Evolutionary conservation across 306 rosid genomes (phyloP), one percentile per base, ranked within the genome.

Genomic region (Fragaria nilgerrensis): DNA sequence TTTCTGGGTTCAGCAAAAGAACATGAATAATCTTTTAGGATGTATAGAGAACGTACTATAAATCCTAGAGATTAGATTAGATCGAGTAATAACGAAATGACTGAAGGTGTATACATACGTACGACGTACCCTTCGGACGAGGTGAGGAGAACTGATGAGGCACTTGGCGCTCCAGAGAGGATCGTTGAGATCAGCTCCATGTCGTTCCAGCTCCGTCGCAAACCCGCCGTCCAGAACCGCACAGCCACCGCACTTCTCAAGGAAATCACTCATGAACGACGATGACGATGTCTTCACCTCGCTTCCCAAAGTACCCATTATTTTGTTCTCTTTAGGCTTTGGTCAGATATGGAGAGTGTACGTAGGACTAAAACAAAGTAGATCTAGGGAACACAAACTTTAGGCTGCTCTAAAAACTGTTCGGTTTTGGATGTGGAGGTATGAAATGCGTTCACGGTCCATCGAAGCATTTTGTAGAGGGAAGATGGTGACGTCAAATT

Each of bases 141-240:
- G 95, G 41, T 95, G 96, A 4, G 98, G 86, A 0, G 97, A 90
- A 37, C 58, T 81, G 65, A 92, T 36, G 43, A 95, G 97, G 87
- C 97, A 95, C 82, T 89, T 95, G 81, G 97, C 95, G 84, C 98
- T 92, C 98, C 98, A 95, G 2, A 95, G 90, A 72, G 96, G 90
- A 76, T 95, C 98, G 73, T 92, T 78, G 47, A 95, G 92, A 80
- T 95, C 93, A 29, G 96, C 96, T 0, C 97, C 98, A 27, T 85
- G 97, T 25, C 97, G 89, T 83, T 95, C 96, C 7, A 95, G 92
- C 84, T 95, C 98, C 0, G 97, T 95, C 5, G 93, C 97, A 29
- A 90, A 95, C 12, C 98, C 98, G 37, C 98, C 97, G 62, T 95
- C 98, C 16, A 89, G 47, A 14, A 89, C 90, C 19, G 80, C 96